A percentile compares a stretch with the other conserved stretches of the same genome.
These are phyloP conservation scores for Barnettozyma sucrosica DNA, from an alignment of 805 yeast species.

Conservation along the genomic window DNA sequence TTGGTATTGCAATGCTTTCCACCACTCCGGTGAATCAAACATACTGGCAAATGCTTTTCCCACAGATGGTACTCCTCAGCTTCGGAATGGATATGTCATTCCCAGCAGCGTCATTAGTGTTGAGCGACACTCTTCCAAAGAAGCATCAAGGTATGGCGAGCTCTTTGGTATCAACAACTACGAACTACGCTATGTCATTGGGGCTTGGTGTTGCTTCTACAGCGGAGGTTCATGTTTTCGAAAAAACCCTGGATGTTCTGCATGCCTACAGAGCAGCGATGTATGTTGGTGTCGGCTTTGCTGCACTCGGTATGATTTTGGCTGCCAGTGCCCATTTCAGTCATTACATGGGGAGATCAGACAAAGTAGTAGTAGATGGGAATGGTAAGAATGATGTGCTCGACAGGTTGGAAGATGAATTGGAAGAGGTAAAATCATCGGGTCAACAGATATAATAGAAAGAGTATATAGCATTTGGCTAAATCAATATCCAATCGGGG, in stretches of 20 bases:
- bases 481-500: neutral
- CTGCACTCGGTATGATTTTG: conserved; percentile 40
- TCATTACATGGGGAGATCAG: neutral
- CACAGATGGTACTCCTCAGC: conserved; percentile 47
- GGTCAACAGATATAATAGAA: neutral
- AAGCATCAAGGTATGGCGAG: conserved; percentile 77
- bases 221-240: conserved; percentile 42
- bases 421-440: neutral
- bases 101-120: conserved; percentile 64
- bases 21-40: conserved; percentile 54
- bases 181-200: conserved; percentile 67
- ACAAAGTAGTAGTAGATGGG: too few relatives aligned
- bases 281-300: conserved; percentile 57
- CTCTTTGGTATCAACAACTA: conserved; percentile 61
- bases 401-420: neutral
- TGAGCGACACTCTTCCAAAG: conserved; percentile 54
- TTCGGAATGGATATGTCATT: conserved; percentile 79
- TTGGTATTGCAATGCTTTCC: conserved; percentile 49
- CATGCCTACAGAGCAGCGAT: conserved; percentile 51
- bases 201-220: conserved; percentile 68
- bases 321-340: conserved; percentile 10
- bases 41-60: conserved; percentile 53
- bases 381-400: too few relatives aligned
- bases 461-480: neutral
- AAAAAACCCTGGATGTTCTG: conserved; percentile 25